Conservation (phyloP, 495 filamentous ascomycete species). For the Xylaria flabelliformis region DNA sequence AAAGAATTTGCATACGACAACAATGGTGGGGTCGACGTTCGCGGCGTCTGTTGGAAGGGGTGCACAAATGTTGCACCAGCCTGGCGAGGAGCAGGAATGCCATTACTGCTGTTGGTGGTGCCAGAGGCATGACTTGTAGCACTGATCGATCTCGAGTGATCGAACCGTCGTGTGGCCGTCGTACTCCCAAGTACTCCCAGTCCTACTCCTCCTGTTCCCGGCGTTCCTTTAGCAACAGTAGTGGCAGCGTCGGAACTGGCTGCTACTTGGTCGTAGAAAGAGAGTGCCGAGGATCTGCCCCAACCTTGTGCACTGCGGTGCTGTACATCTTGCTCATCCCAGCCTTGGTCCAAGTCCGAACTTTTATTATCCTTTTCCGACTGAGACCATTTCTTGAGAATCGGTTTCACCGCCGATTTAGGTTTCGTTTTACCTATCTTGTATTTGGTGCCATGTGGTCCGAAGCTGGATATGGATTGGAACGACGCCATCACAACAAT, state of each 20-base stretch:
- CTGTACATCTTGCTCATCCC: constrained; percentile 51
- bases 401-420: constrained; percentile 58
- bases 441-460: constrained; percentile 35
- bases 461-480: constrained; percentile 38
- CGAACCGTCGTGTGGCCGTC: constrained; percentile 35
- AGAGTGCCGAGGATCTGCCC: constrained; percentile 29
- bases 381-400: constrained; percentile 59
- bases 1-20: constrained; percentile 60
- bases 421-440: constrained; percentile 53
- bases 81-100: constrained; percentile 36
- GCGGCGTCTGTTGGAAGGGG: constrained; percentile 63
- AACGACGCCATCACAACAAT: constrained; percentile 45
- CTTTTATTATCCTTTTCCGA: constrained; percentile 62
- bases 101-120: constrained; percentile 46
- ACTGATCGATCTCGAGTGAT: constrained; percentile 59
- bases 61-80: constrained; percentile 57
- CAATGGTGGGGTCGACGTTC: constrained; percentile 61
- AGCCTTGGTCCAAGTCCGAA: constrained; percentile 58
- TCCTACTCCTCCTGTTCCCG: constrained; percentile 30
- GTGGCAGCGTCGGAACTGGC: not conserved
- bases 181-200: constrained; percentile 23
- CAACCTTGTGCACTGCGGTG: constrained; percentile 22
- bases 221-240: constrained; percentile 13
- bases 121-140: constrained; percentile 55
- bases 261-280: not conserved